These are phyloP conservation scores for Pseudogymnoascus sp. DNA, from an alignment of 2,329 filamentous ascomycete genomes.

Conservation along the genomic window DNA sequence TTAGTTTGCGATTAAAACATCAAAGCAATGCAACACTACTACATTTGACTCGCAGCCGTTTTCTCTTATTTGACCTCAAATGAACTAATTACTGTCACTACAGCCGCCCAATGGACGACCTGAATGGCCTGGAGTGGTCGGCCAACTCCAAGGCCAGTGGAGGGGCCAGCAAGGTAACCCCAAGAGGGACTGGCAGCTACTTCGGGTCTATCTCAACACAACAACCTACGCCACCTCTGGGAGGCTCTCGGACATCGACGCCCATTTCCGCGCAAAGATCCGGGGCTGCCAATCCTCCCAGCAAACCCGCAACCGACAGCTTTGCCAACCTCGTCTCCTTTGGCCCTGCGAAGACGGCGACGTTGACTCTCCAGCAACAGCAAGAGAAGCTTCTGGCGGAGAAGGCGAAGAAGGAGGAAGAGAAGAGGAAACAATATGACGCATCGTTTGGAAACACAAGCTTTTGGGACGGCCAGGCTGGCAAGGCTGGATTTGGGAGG, in stretches of 20 bases:
- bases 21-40: constrained; percentile 4
- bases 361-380: constrained; percentile 70
- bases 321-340: constrained; percentile 71
- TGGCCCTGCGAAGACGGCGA: constrained; percentile 44
- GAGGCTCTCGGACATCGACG: constrained; percentile 49
- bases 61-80: neutral
- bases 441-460: constrained; percentile 69
- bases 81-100: constrained; percentile 7
- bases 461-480: constrained; percentile 68
- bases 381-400: constrained; percentile 60
- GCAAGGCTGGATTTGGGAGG: constrained; percentile 30
- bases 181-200: constrained; percentile 36
- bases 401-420: constrained; percentile 65
- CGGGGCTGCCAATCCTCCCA: constrained; percentile 27
- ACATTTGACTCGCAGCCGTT: neutral
- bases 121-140: constrained; percentile 55
- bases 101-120: constrained; percentile 48
- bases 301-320: constrained; percentile 52
- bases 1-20: constrained; percentile 4
- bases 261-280: constrained; percentile 44
- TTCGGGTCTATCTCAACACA: constrained; percentile 38
- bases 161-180: constrained; percentile 35
- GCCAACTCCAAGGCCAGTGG: constrained; percentile 29
- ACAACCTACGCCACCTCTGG: constrained; percentile 41
- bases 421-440: constrained; percentile 64